phyloP scores from a whole-genome alignment of 208 protist species.

The Trypanosoma conorhini region DNA sequence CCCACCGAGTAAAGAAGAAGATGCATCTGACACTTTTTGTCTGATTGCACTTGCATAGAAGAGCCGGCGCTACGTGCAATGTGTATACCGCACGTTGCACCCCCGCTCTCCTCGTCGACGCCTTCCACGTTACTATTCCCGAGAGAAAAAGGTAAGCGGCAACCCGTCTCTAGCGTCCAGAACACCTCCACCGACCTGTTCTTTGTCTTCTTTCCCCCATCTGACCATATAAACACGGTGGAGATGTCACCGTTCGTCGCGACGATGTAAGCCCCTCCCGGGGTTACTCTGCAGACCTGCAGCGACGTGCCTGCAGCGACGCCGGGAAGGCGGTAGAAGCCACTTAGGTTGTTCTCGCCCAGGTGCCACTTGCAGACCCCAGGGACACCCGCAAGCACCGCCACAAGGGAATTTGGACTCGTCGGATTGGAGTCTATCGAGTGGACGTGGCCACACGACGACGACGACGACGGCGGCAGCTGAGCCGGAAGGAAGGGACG shows the following conservation, averaged over 20 bases:
- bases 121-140: background rate
- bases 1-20: conserved; percentile 71
- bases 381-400: conserved; percentile 60
- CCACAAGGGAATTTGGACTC: conserved; percentile 77
- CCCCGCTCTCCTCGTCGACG: background rate
- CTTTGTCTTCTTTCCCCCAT: conserved; percentile 62
- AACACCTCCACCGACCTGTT: conserved; percentile 66
- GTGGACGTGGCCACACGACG: conserved; percentile 47
- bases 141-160: conserved; percentile 11
- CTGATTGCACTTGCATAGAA: conserved; percentile 45
- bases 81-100: conserved; percentile 50
- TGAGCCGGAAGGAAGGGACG: conserved; percentile 41
- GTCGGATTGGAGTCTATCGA: conserved; percentile 73
- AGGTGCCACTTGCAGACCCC: conserved; percentile 86
- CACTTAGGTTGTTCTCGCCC: conserved; percentile 65
- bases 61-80: conserved; percentile 65
- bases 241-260: conserved; percentile 67
- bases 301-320: conserved; percentile 32
- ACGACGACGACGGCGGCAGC: conserved; percentile 22
- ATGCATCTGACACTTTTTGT: conserved; percentile 81
- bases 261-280: conserved; percentile 71
- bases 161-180: conserved; percentile 66
- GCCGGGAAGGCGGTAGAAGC: conserved; percentile 60
- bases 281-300: conserved; percentile 54
- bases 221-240: conserved; percentile 68